phyloP scores from a whole-genome alignment of 306 rosid genomes.

The Cicer chorassanicum region DNA sequence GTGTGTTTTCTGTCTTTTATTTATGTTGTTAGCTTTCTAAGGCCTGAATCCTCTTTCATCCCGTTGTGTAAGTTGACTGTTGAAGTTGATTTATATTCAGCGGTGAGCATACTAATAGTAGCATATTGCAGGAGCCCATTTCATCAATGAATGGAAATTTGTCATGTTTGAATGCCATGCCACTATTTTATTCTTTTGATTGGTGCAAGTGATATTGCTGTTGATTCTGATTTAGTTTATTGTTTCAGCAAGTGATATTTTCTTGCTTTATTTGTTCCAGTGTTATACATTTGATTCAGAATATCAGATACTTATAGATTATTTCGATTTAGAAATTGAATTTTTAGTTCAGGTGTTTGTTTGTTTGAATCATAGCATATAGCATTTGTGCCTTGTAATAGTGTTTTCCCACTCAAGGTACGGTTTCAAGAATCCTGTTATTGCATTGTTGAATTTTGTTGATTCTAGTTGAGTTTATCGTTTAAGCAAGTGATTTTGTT shows the following conservation, averaged over 20 bases:
- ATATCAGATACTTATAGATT: neutral
- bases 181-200: slow-evolving; percentile 7
- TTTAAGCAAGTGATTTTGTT: no score
- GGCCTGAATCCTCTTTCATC: neutral
- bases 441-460: no score
- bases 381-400: no score
- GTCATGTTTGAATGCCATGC: slow-evolving; percentile 18
- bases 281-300: neutral
- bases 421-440: neutral
- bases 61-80: slow-evolving; percentile 20
- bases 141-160: neutral
- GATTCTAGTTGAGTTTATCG: no score
- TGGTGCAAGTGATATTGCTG: neutral
- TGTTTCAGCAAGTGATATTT: neutral
- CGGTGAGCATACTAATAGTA: neutral
- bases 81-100: slow-evolving; percentile 24
- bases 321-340: slow-evolving; percentile 41
- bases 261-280: neutral
- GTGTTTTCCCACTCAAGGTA: neutral
- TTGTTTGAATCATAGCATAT: slow-evolving; percentile 17
- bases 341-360: slow-evolving; percentile 49
- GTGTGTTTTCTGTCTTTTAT: slow-evolving; percentile 43
- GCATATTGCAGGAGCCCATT: neutral
- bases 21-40: slow-evolving; percentile 4
- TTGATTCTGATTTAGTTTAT: neutral